These are phyloP conservation scores for Sisymbrium altissimum DNA, from an alignment of 345 rosid species.

Conservation along the genomic window DNA sequence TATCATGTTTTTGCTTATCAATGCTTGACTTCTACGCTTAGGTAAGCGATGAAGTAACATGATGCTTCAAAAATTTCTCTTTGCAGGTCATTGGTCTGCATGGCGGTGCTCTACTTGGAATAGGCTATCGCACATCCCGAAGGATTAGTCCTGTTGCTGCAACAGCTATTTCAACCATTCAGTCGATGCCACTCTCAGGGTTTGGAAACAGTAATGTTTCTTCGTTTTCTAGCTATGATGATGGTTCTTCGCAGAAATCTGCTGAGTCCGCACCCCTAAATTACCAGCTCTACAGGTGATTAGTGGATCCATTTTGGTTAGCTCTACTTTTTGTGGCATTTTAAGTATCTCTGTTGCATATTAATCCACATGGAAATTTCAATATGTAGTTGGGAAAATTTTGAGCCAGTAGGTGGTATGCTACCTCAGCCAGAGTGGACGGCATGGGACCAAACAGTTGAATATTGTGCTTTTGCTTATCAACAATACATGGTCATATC, in stretches of 20 bases:
- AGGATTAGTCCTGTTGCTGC: constrained; percentile 88
- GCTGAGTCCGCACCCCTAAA: constrained; percentile 80
- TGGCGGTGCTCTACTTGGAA: constrained; percentile 98
- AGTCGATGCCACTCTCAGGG: constrained; percentile 99
- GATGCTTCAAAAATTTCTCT: constrained; percentile 19
- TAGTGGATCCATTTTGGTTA: constrained; percentile 14
- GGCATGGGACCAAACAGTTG: constrained; percentile 99
- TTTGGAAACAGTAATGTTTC: constrained; percentile 75
- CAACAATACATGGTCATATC: constrained; percentile 89
- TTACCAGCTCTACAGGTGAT: constrained; percentile 92
- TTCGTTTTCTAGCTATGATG: constrained; percentile 75
- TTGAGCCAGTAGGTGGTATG: constrained; percentile 89
- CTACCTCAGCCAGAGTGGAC: constrained; percentile 99
- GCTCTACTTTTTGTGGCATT: constrained; percentile 2
- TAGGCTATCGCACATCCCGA: constrained; percentile 88
- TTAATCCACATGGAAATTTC: constrained; percentile 27
- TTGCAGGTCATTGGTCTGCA: constrained; percentile 81
- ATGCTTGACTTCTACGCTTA: constrained; percentile 11
- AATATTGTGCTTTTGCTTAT: constrained; percentile 95
- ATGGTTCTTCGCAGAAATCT: constrained; percentile 72
- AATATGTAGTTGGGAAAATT: constrained; percentile 90
- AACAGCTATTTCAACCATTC: constrained; percentile 89
- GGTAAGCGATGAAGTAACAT: constrained; percentile 24
- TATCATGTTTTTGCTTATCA: neutral
- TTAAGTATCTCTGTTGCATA: neutral